phyloP scores from a whole-genome alignment of 345 rosid genomes.

The Populus simonii region DNA sequence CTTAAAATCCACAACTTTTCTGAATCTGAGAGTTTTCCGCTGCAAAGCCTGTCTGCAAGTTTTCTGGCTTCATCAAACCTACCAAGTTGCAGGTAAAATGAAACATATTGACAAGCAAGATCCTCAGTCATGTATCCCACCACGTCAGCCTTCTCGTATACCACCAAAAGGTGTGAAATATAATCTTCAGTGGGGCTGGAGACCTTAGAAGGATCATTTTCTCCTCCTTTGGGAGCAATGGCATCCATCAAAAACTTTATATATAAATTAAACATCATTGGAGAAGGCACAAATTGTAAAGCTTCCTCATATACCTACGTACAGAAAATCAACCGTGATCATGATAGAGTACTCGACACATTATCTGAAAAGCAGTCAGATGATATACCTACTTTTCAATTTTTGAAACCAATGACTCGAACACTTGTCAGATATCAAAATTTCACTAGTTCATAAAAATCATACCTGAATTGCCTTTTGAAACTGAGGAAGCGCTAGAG shows the following conservation, averaged over 20 bases:
- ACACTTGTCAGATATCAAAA: not conserved
- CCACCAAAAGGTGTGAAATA: constrained; percentile 43
- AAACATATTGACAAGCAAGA: constrained; percentile 63
- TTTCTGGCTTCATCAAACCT: constrained; percentile 54
- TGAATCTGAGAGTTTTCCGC: constrained; percentile 50
- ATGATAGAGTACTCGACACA: not conserved
- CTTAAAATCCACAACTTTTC: constrained; percentile 59
- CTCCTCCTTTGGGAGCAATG: constrained; percentile 33
- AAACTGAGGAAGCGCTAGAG: constrained; percentile 29
- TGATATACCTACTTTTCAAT: not conserved
- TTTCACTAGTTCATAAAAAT: not conserved
- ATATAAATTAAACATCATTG: constrained; percentile 55
- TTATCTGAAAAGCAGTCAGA: not conserved
- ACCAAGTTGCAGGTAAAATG: constrained; percentile 61
- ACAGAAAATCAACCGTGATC: not conserved
- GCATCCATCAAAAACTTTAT: constrained; percentile 55
- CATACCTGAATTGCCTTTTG: constrained; percentile 69
- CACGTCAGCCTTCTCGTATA: constrained; percentile 66
- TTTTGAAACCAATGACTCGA: not conserved
- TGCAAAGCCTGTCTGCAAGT: constrained; percentile 59
- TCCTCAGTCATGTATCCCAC: constrained; percentile 58
- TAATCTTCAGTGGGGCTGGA: constrained; percentile 28
- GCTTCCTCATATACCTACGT: constrained; percentile 83
- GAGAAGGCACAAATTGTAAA: constrained; percentile 49
- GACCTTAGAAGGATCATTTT: constrained; percentile 18